A percentile compares a stretch with the other conserved stretches of the same genome.
Conservation (phyloP, 495 filamentous ascomycete species). For the Penicillium alfredii region DNA sequence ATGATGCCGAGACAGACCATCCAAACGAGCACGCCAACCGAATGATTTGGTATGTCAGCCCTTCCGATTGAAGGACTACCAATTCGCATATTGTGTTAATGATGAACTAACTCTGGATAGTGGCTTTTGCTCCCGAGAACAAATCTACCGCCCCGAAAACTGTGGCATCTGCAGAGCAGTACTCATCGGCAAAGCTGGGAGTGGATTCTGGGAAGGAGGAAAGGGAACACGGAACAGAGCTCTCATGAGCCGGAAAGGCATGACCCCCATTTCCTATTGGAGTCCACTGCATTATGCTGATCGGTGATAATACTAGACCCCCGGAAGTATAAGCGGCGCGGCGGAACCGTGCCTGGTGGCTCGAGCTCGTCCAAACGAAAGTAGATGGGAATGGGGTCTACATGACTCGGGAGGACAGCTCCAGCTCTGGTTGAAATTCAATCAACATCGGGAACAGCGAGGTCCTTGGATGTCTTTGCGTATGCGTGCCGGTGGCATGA, state of each 20-base stretch:
- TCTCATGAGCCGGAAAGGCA: conserved; percentile 64
- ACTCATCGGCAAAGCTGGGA: conserved; percentile 63
- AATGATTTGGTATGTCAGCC: conserved; percentile 66
- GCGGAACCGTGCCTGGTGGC: conserved; percentile 27
- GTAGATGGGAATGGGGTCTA: conserved; percentile 7
- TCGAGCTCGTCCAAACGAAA: conserved; percentile 30
- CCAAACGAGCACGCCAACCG: conserved; percentile 76
- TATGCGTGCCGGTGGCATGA: background rate
- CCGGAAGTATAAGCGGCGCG: conserved; percentile 58
- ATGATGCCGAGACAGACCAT: conserved; percentile 68
- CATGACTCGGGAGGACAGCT: no score
- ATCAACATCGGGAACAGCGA: no score
- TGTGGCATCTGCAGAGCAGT: conserved; percentile 71
- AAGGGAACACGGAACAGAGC: conserved; percentile 71
- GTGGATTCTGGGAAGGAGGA: conserved; percentile 89
- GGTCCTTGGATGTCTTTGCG: no score
- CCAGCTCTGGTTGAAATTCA: no score
- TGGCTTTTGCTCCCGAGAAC: conserved; percentile 75
- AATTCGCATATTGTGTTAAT: no score
- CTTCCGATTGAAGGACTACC: background rate
- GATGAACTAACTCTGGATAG: conserved; percentile 16
- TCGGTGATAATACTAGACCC: conserved; percentile 41
- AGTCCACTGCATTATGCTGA: conserved; percentile 5
- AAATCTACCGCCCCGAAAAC: conserved; percentile 74
- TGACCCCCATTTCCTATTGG: no score